These are phyloP conservation scores for Paramecium pentaurelia DNA, from an alignment of 73 alveolate genomes.

Conservation along the genomic window DNA sequence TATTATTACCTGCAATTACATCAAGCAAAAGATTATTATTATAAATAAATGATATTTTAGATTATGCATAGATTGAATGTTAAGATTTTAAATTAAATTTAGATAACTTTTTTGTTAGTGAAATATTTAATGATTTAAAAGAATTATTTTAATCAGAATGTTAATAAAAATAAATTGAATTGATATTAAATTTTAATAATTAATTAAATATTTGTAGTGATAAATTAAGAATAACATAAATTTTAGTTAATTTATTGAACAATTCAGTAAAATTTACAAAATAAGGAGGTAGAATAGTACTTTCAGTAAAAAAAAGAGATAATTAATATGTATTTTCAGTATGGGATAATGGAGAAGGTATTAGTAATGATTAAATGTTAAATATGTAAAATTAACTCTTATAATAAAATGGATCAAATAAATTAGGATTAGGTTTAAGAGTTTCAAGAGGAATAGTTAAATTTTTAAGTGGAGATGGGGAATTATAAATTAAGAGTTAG, in stretches of 20 bases:
- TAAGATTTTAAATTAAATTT: background rate
- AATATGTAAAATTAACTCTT: background rate
- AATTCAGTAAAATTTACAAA: conserved; percentile 29
- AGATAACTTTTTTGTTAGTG: background rate
- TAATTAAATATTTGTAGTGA: background rate
- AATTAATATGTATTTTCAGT: background rate
- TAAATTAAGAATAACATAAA: background rate
- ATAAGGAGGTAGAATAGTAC: background rate
- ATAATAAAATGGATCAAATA: background rate
- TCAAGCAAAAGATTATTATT: background rate
- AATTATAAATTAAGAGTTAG: background rate
- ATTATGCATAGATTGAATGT: conserved; percentile 38
- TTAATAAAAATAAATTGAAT: background rate
- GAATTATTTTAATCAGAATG: conserved; percentile 1
- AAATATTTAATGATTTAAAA: background rate
- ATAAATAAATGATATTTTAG: conserved; percentile 51
- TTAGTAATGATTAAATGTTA: background rate
- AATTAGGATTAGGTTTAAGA: conserved; percentile 24
- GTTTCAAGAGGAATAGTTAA: background rate
- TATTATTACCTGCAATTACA: conserved; percentile 39
- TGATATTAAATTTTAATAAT: background rate
- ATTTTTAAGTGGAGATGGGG: conserved; percentile 21
- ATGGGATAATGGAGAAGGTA: conserved; percentile 18
- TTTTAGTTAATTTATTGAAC: background rate
- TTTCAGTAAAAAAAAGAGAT: background rate